Evolutionary conservation across 148 eudicot genomes (phyloP), one percentile per base, ranked within the genome.

Genomic region (Silene uniflora): DNA sequence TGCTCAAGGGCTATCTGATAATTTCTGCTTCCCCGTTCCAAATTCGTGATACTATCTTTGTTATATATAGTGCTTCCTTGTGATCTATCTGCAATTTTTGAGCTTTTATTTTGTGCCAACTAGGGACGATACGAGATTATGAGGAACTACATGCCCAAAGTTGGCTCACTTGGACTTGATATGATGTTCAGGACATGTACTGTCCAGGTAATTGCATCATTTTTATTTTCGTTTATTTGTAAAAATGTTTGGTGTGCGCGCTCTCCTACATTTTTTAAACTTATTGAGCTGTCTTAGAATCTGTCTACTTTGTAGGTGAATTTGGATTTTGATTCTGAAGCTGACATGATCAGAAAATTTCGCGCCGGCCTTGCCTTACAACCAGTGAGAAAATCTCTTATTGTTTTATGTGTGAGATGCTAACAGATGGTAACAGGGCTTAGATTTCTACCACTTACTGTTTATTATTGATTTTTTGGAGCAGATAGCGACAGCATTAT

Each of bases 101-200:
- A 59, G 71, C 18, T 47, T 67, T 47, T 73, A 67, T 72, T 70
- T 27, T 24, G 25, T 35, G 73, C 69, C 56, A 76, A 84, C 77
- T 97, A 92, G 99, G 99, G 98, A 86, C 89, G 98, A 85, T 96
- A 96, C 64, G 93, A 91, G 79, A 92, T 96, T 60, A 92, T 92
- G 97, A 91, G 88, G 79, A 92, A 96, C 86, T 92, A 92, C 88
- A 92, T 92, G 97, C 99, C 99, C 44, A 92, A 96, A 86, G 99
- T 96, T 85, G 99, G 98, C 46, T 65, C 95, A 46, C 95, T 92
- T 80, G 98, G 98, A 78, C 97, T 92, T 73, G 99, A 92, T 83
- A 92, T 92, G 98, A 92, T 96, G 99, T 96, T 91, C 77, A 85
- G 99, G 78, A 92, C 99, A 81, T 96, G 98, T 78, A 92, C 99